Evolutionary conservation across 495 filamentous ascomycete genomes (phyloP), one percentile per base, ranked within the genome.

Genomic region (Xylaria sp.): DNA sequence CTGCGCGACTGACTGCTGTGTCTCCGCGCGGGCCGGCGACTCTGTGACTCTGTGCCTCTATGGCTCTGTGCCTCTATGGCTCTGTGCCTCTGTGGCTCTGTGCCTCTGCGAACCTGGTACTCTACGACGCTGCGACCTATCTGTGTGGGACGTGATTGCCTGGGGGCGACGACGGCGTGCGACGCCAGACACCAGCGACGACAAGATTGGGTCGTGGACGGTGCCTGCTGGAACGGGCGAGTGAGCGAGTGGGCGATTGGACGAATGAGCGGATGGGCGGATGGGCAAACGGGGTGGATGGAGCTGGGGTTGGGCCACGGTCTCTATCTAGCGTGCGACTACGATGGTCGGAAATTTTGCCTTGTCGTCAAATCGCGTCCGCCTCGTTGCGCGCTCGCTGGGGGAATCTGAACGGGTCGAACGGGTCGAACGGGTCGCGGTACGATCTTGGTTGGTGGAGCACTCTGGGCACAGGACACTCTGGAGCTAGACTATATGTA

Each of bases 91-190:
- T 35, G 50, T 73, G 40, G 24, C 58, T 61, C n/a, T n/a, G n/a
- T n/a, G n/a, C n/a, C n/a, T n/a, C n/a, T n/a, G n/a, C n/a, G n/a
- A n/a, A n/a, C n/a, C n/a, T n/a, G n/a, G n/a, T n/a, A n/a, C n/a
- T n/a, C 35, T 62, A 67, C 29, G 35, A 46, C 52, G 64, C 46
- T 67, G 46, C 37, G 52, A 41, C 68, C 70, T 59, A 37, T 61
- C 68, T 75, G 72, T 55, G 52, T 55, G 52, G 31, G 72, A 74
- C 74, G 71, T 61, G 57, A 67, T 57, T 64, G 69, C 61, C 61
- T 41, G 29, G 63, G 41, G 21, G 48, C 40, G n/a, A 62, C 63
- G 63, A 67, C 35, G 63, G 55, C 50, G 64, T 72, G 63, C 44
- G 69, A 71, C 69, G 61, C 61, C 69, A 64, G 33, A 61, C 70